phyloP scores from a whole-genome alignment of 176 grass and related monocot species.

The Calamus simplicifolius region DNA sequence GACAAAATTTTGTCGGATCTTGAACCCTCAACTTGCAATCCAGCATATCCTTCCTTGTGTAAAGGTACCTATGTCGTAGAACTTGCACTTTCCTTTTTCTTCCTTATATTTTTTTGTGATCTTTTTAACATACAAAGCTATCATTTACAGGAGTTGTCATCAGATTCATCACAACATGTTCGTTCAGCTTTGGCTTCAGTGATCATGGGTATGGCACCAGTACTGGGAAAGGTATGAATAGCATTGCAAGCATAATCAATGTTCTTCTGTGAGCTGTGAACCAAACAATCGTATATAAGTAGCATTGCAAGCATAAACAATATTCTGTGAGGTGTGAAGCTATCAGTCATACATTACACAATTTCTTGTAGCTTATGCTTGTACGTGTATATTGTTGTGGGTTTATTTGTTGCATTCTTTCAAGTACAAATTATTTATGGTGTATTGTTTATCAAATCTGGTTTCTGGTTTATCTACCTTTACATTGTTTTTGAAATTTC shows the following conservation, averaged over 20 bases:
- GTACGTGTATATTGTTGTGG: too few relatives aligned
- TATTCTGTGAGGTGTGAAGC: too few relatives aligned
- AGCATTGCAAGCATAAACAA: conserved; percentile 8
- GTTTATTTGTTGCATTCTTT: too few relatives aligned
- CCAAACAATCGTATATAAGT: too few relatives aligned
- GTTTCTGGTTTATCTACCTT: too few relatives aligned
- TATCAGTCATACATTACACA: too few relatives aligned
- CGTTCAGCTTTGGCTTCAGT: conserved; percentile 97
- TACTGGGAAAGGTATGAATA: conserved; percentile 72
- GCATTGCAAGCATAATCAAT: conserved; percentile 2
- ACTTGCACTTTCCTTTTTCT: not conserved
- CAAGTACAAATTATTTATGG: too few relatives aligned
- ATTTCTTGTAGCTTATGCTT: too few relatives aligned
- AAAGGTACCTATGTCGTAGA: conserved; percentile 33
- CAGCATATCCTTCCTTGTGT: conserved; percentile 90
- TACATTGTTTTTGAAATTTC: too few relatives aligned
- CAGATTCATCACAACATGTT: conserved; percentile 95
- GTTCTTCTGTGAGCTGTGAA: too few relatives aligned
- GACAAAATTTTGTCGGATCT: conserved; percentile 83
- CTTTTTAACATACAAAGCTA: not conserved
- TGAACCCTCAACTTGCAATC: conserved; percentile 60
- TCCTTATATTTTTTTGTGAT: not conserved
- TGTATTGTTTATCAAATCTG: too few relatives aligned
- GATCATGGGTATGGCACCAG: conserved; percentile 98
- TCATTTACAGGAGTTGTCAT: conserved; percentile 56